These are phyloP conservation scores for Aurinia saxatilis DNA, from an alignment of 345 rosid genomes.

Conservation along the genomic window DNA sequence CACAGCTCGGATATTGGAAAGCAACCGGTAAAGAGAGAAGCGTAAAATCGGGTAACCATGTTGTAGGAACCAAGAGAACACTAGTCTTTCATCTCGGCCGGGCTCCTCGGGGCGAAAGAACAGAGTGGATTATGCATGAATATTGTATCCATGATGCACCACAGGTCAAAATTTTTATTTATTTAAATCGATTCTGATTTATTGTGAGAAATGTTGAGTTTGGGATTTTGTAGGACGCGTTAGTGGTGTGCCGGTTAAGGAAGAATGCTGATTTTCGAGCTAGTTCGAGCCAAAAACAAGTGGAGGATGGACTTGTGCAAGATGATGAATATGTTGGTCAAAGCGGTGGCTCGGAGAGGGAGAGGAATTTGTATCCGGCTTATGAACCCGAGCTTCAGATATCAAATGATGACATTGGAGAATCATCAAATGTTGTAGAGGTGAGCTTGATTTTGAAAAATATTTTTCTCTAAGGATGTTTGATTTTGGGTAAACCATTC, in stretches of 20 bases:
- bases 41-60: constrained; percentile 47
- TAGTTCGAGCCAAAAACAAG: constrained; percentile 22
- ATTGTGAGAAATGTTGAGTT: neutral
- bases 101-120: constrained; percentile 85
- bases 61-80: constrained; percentile 85
- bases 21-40: constrained; percentile 86
- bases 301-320: constrained; percentile 20
- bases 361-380: constrained; percentile 33
- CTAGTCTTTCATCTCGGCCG: constrained; percentile 87
- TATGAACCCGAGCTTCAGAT: constrained; percentile 43
- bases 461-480: neutral
- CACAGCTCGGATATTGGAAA: constrained; percentile 84
- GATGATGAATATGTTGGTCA: constrained; percentile 27
- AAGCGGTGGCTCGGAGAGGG: constrained; percentile 25
- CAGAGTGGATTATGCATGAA: constrained; percentile 96
- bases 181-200: neutral
- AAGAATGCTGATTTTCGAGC: constrained; percentile 51
- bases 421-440: constrained; percentile 42
- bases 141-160: constrained; percentile 53
- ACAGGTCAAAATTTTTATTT: constrained; percentile 39
- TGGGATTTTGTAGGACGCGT: constrained; percentile 44
- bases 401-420: constrained; percentile 31
- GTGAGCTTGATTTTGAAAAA: constrained; percentile 21
- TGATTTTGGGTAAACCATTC: no score
- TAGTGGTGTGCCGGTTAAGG: constrained; percentile 80